Evolutionary conservation across 164 flowering plant genomes (phyloP).

Genomic region (Sedum album): DNA sequence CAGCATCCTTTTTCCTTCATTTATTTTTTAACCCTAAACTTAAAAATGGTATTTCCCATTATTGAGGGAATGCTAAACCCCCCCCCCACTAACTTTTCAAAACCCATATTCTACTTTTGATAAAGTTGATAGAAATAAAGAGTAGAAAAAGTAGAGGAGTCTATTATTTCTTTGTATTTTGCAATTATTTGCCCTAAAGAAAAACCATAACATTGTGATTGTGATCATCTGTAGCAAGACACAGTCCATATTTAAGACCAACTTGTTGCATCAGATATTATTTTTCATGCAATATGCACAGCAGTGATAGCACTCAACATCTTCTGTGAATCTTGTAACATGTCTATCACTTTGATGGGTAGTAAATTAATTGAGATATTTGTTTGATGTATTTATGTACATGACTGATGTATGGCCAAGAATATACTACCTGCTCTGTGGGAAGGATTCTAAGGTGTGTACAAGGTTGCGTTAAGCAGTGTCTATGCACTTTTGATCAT

Average conservation of each 20-base stretch:
- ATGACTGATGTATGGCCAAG: neutral
- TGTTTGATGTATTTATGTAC: neutral
- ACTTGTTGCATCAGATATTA: neutral
- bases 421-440: neutral
- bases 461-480: neutral
- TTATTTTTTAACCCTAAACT: neutral
- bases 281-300: neutral
- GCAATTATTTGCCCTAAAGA: neutral
- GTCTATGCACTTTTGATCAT: neutral
- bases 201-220: neutral
- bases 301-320: neutral
- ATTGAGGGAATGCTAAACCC: neutral
- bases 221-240: neutral
- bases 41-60: neutral
- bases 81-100: slow-evolving; percentile 1
- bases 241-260: neutral
- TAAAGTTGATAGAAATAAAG: neutral
- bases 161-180: neutral
- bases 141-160: neutral
- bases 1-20: neutral
- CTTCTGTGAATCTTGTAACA: neutral
- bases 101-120: neutral
- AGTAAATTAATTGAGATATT: neutral
- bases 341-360: slow-evolving; percentile 3
- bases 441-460: neutral